Base-by-base conservation (phyloP, 78 protist species). In the Dictyostelium citrinum region DNA sequence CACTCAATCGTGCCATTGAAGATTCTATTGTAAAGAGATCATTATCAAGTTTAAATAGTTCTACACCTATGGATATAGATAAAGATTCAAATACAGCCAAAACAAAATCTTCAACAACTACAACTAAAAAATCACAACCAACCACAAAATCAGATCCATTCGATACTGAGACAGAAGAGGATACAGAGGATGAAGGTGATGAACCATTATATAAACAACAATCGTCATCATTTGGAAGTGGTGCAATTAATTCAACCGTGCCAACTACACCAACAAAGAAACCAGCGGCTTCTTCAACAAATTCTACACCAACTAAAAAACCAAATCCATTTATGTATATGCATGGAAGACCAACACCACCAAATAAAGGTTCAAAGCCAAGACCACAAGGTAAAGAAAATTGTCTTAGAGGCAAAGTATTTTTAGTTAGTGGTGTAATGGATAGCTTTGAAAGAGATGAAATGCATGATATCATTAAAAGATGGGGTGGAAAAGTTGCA, bases 361-460 rank as follows among this genome's bases (percentile, higher is more conserved):
- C 85, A 14, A 94, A 88, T 35, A 46, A 60, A 22, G 96, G 96
- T 9, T 35, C 22, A 2, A 94, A 94, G 45, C 74, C 93, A 45
- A 4, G 68, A 11, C 97, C 97, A 9, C 37, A 39, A 7, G 97
- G 97, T n/a, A 77, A 76, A 41, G 82, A 90, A 5, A 46, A 68
- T 35, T 95, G 97, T 83, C 79, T 95, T 16, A 14, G 31, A 1
- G 27, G 58, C 6, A 39, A 33, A 37, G 51, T 5, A 16, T 95
- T 84, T 29, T 29, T 29, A 3, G 33, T 95, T 8, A 95, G 94
- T 67, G 97, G 97, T 82, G 86, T 58, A 10, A 27, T 84, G 49
- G 97, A 95, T 43, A 29, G 90, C 8, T 90, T 95, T 12, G 97
- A 95, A 37, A 70, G 97, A 41, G 93, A 82, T 0, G 93, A 90